A percentile compares a stretch with the other conserved stretches of the same genome.
Evolutionary conservation across 768 basidiomycete species (phyloP).

Genomic region (Strobilomyces echinocephalus): DNA sequence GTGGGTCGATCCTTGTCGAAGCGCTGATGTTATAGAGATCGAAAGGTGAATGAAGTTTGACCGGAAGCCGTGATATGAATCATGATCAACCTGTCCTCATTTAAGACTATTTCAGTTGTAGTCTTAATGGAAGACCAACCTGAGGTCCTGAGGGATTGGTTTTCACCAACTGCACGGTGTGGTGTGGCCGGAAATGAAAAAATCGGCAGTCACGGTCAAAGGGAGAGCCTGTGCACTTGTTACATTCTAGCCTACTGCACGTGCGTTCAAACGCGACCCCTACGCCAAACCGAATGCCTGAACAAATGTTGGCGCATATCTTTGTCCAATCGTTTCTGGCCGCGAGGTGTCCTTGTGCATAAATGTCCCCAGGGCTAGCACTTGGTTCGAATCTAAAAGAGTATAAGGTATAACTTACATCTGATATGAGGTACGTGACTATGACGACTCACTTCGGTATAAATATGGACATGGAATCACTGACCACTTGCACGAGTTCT

Average conservation of each 20-base stretch:
- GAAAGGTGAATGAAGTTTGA: slow-evolving; percentile 94
- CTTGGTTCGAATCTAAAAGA: slow-evolving; percentile 20
- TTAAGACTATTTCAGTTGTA: neutral
- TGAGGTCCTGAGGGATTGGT: slow-evolving; percentile 37
- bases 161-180: slow-evolving; percentile 64
- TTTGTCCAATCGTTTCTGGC: slow-evolving; percentile 47
- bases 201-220: slow-evolving; percentile 77
- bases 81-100: slow-evolving; percentile 40
- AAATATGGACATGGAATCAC: slow-evolving; percentile 75
- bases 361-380: slow-evolving; percentile 4
- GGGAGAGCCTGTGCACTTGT: slow-evolving; percentile 50
- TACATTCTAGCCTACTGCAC: slow-evolving; percentile 62
- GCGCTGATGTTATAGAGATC: slow-evolving; percentile 72
- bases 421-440: neutral
- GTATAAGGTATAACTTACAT: neutral
- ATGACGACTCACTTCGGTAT: slow-evolving; percentile 71
- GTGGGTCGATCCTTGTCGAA: slow-evolving; percentile 27
- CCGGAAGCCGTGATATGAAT: slow-evolving; percentile 85
- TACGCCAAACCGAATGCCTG: slow-evolving; percentile 84
- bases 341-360: slow-evolving; percentile 18
- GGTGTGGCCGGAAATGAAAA: slow-evolving; percentile 79
- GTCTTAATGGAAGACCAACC: slow-evolving; percentile 33
- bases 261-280: slow-evolving; percentile 79
- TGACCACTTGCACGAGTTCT: slow-evolving; percentile 79
- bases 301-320: slow-evolving; percentile 76